Base-by-base conservation (phyloP, 306 rosid genomes). In the Quercus glauca region DNA sequence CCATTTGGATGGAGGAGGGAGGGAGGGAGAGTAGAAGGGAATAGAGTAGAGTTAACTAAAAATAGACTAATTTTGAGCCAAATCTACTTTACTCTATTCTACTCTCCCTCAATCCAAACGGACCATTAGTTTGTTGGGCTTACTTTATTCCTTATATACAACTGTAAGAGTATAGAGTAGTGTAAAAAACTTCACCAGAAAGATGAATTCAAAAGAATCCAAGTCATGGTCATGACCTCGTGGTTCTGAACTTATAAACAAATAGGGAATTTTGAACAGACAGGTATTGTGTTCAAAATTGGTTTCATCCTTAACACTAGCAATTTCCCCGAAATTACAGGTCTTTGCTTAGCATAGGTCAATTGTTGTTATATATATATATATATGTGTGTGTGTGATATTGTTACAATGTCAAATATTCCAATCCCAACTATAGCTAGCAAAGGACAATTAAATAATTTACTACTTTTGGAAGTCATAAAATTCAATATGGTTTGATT, bases 121-220 rank as follows among this genome's bases (percentile, higher is more conserved):
- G 25, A 26, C 0, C 2, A 2, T 26, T 26, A 41, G 45, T 41
- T 41, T 41, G 45, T 2, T 41, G 11, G 12, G 45, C 45, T 8
- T 12, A 41, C 45, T 41, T 7, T 8, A 8, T 41, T 4, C 13
- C 6, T 43, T 35, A 26, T 45, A 4, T 45, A 20, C 63, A 20
- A 57, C 65, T 59, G 12, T 20, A 20, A 79, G 33, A 79, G 77
- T 59, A 67, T n/a, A 79, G 52, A 79, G 77, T 59, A 67, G 19
- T 57, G 29, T 45, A 5, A 75, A 10, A 12, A 51, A 64, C 17
- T 52, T 11, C 9, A 12, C 1, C 15, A 35, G 26, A 28, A 28
- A 5, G 37, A 37, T 37, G 17, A 18, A 69, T 37, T 79, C 35
- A 17, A 63, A 51, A 3, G 45, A 11, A 23, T 14, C 18, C 21